Base-by-base conservation (phyloP, 164 flowering plant genomes). In the Brasenia schreberi region DNA sequence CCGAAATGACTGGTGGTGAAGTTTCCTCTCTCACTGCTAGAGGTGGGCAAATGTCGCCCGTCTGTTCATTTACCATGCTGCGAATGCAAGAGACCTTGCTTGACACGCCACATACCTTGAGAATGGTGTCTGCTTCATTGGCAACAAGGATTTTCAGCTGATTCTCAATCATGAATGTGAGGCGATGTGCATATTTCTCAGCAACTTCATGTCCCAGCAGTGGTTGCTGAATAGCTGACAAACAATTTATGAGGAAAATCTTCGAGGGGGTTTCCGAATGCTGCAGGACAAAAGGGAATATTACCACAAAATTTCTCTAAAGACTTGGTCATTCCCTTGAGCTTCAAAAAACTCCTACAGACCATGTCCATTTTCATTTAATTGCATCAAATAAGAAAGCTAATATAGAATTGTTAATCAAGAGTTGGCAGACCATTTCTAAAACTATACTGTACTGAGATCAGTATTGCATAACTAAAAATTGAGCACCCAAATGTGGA, bases 191-290 rank as follows among this genome's bases (percentile, higher is more conserved):
- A 64, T 89, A 95, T 42, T 80, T 81, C 19, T 83, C 72, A 19
- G 97, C 92, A 66, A 83, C 84, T 18, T 90, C 93, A 69, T 87
- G 87, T 69, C 88, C 83, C 7, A 79, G 42, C 56, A 95, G 63
- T 67, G 97, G 97, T 75, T 92, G 97, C 62, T 82, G 97, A 67
- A 95, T 88, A 64, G 96, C 87, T 66, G 87, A 85, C 68, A 92
- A 77, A 72, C 96, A 95, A 77, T 92, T 95, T 79, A 95, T 81
- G 70, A 95, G 92, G 82, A 95, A 95, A 43, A 95, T 82, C 77
- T 83, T 88, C 23, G 96, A 83, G 7, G 92, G 85, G 5, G 83
- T 82, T 77, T 89, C 99, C 58, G 66, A 72, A 62, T 66, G 56
- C 56, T 49, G 56, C 56, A 49, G 16, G 56, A 9, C 10, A 49